These are phyloP conservation scores for Naegleria lovaniensis DNA, from an alignment of 208 protist genomes.

Conservation along the genomic window DNA sequence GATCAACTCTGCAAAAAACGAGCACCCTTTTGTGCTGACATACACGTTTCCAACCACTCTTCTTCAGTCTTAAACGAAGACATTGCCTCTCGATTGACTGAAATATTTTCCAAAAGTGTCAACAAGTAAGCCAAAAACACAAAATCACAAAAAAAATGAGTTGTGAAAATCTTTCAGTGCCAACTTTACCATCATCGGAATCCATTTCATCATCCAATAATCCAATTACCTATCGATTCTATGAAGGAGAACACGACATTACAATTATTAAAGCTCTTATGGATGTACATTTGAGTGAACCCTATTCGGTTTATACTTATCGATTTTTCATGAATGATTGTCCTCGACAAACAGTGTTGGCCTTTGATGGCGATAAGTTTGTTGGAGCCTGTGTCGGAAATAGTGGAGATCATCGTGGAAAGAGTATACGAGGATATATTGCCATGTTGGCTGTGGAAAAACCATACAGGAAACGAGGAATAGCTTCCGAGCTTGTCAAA, in stretches of 20 bases:
- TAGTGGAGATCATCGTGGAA: background rate
- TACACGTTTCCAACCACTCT: background rate
- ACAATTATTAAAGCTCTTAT: slow-evolving; percentile 83
- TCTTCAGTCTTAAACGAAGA: background rate
- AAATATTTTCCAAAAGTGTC: background rate
- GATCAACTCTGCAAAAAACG: background rate
- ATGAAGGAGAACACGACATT: slow-evolving; percentile 51
- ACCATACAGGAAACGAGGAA: slow-evolving; percentile 69
- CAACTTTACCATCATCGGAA: background rate
- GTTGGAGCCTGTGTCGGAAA: slow-evolving; percentile 80
- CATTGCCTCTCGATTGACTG: background rate
- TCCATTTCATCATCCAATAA: background rate
- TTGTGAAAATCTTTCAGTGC: background rate
- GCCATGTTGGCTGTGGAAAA: slow-evolving; percentile 94
- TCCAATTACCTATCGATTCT: background rate
- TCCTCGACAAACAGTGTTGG: slow-evolving; percentile 84
- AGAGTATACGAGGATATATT: slow-evolving; percentile 83
- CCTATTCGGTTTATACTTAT: slow-evolving; percentile 98
- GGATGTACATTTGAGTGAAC: slow-evolving; percentile 88
- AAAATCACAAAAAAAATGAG: background rate
- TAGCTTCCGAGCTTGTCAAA: slow-evolving; percentile 77
- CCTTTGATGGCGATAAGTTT: slow-evolving; percentile 38
- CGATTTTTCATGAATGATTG: slow-evolving; percentile 95
- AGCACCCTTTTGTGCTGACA: background rate
- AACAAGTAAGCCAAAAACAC: background rate